Evolutionary conservation across 2,329 filamentous ascomycete species (phyloP).

Genomic region (Cordyceps pruinosa): DNA sequence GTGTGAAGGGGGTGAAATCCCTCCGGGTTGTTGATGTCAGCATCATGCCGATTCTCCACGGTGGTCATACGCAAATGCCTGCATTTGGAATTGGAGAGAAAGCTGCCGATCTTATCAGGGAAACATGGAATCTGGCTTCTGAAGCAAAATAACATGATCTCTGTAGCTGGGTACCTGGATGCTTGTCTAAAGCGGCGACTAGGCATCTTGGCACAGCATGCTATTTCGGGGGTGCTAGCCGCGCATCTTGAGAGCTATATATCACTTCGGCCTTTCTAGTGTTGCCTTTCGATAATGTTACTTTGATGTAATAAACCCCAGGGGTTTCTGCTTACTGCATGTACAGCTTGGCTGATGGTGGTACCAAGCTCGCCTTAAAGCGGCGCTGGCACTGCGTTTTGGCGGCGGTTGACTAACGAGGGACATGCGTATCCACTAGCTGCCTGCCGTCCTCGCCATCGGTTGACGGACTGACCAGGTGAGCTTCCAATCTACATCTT

Average conservation of each 20-base stretch:
- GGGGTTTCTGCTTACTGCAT: no score
- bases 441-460: slow-evolving; percentile 11
- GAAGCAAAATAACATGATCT: neutral
- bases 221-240: no score
- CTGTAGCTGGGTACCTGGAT: neutral
- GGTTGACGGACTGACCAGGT: neutral
- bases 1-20: slow-evolving; percentile 43
- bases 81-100: slow-evolving; percentile 52
- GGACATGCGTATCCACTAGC: slow-evolving; percentile 12
- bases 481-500: slow-evolving; percentile 7
- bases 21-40: slow-evolving; percentile 49
- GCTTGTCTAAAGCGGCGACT: neutral
- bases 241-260: no score
- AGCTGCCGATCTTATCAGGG: slow-evolving; percentile 41
- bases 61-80: slow-evolving; percentile 46
- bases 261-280: neutral
- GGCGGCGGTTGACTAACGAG: slow-evolving; percentile 9
- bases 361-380: neutral
- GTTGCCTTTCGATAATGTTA: neutral
- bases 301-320: no score
- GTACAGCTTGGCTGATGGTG: no score
- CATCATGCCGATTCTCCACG: slow-evolving; percentile 44
- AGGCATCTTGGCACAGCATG: neutral
- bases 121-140: slow-evolving; percentile 14
- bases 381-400: neutral